Percentiles rank a stretch among this genome's conserved stretches.
These are phyloP conservation scores for Didymella lethalis DNA, from an alignment of 2,329 filamentous ascomycete species.

Conservation along the genomic window DNA sequence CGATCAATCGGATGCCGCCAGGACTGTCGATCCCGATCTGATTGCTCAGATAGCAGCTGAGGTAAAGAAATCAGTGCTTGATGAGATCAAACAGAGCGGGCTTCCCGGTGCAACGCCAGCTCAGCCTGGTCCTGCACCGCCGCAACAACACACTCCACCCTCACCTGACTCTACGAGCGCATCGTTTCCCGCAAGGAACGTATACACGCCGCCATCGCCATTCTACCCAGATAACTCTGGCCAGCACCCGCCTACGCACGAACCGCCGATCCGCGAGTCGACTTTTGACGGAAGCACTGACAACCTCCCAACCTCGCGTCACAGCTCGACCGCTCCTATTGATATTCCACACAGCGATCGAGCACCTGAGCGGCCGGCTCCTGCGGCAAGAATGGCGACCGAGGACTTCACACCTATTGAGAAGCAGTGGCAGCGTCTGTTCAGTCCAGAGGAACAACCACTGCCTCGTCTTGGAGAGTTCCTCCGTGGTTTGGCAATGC, in stretches of 20 bases:
- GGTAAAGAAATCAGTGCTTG: slow-evolving; percentile 55
- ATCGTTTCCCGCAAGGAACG: slow-evolving; percentile 57
- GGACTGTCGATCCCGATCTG: slow-evolving; percentile 65
- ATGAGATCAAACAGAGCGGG: slow-evolving; percentile 58
- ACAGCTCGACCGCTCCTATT: slow-evolving; percentile 36
- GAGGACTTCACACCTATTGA: slow-evolving; percentile 60
- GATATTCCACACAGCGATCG: slow-evolving; percentile 35
- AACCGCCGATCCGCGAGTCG: slow-evolving; percentile 41
- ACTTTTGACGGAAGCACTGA: slow-evolving; percentile 42
- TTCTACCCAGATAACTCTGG: slow-evolving; percentile 42
- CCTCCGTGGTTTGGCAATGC: slow-evolving; percentile 74
- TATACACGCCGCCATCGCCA: slow-evolving; percentile 66
- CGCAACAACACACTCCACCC: slow-evolving; percentile 50
- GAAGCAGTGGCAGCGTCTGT: slow-evolving; percentile 78
- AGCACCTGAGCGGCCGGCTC: slow-evolving; percentile 37
- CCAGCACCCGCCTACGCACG: slow-evolving; percentile 49
- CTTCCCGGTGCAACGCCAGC: slow-evolving; percentile 38
- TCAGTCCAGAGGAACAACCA: slow-evolving; percentile 71
- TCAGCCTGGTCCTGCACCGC: slow-evolving; percentile 44
- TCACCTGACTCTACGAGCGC: slow-evolving; percentile 57
- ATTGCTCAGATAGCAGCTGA: slow-evolving; percentile 70
- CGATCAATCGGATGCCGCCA: slow-evolving; percentile 58
- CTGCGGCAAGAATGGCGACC: slow-evolving; percentile 41
- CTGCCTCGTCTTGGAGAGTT: slow-evolving; percentile 75
- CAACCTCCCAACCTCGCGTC: slow-evolving; percentile 41